Conservation (phyloP, 208 protist genomes). For the Trypanosoma avium region DNA sequence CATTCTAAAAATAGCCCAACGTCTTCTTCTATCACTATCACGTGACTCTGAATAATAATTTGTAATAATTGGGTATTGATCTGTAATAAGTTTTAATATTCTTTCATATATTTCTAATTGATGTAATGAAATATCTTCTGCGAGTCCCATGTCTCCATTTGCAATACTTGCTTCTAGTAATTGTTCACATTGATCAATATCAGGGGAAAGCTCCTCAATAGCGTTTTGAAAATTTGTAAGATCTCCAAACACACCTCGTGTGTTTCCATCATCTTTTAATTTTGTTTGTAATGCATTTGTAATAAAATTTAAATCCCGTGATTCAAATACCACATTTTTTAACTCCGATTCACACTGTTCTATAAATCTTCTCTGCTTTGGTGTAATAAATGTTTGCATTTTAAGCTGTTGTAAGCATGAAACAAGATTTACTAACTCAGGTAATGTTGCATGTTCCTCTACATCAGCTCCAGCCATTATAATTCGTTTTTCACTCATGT, state of each 20-base stretch:
- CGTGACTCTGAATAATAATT: conserved; percentile 80
- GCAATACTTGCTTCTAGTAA: conserved; percentile 84
- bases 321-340: conserved; percentile 74
- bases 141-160: conserved; percentile 90
- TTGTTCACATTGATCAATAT: conserved; percentile 87
- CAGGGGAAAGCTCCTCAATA: conserved; percentile 84
- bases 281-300: conserved; percentile 85
- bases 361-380: conserved; percentile 80
- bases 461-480: conserved; percentile 23
- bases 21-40: conserved; percentile 71
- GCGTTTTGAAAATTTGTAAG: conserved; percentile 80
- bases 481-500: conserved; percentile 74
- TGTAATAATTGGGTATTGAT: conserved; percentile 88
- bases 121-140: conserved; percentile 79
- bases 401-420: conserved; percentile 78
- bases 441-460: conserved; percentile 49
- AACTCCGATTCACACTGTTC: conserved; percentile 79
- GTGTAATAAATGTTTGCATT: conserved; percentile 73
- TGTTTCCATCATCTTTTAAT: conserved; percentile 75
- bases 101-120: conserved; percentile 89
- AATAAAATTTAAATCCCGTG: conserved; percentile 77
- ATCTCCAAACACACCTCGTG: conserved; percentile 73
- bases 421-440: conserved; percentile 79
- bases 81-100: conserved; percentile 79
- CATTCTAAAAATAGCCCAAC: conserved; percentile 93